Conservation (phyloP, 257 asterid genomes). For the Paraleonurus japonicus region DNA sequence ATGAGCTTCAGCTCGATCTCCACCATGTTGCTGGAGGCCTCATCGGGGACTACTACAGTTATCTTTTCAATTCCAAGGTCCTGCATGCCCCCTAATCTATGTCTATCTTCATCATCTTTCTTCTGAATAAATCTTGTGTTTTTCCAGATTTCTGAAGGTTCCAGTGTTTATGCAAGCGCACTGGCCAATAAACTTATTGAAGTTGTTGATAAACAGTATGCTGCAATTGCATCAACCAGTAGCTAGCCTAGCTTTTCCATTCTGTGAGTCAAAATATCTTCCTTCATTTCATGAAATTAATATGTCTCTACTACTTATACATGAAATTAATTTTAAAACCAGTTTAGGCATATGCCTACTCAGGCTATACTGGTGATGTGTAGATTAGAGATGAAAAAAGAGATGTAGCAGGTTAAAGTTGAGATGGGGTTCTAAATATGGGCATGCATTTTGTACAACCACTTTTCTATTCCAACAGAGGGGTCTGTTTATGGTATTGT, state of each 20-base stretch:
- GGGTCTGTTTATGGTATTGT: too few relatives aligned
- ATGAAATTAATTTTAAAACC: neutral
- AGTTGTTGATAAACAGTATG: conserved; percentile 71
- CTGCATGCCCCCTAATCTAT: neutral
- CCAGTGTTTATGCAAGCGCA: conserved; percentile 82
- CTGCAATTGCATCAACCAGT: conserved; percentile 59
- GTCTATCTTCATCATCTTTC: neutral
- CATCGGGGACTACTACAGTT: conserved; percentile 82
- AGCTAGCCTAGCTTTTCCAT: conserved; percentile 39
- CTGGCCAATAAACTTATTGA: conserved; percentile 87
- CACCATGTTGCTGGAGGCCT: conserved; percentile 95
- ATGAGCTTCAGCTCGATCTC: conserved; percentile 82
- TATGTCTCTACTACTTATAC: neutral
- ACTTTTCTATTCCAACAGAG: too few relatives aligned
- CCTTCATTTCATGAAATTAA: neutral
- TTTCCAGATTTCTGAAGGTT: conserved; percentile 84
- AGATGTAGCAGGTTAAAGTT: too few relatives aligned
- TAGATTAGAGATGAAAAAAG: too few relatives aligned
- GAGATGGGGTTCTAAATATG: too few relatives aligned
- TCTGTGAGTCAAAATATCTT: conserved; percentile 27
- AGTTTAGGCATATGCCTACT: too few relatives aligned
- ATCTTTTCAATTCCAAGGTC: conserved; percentile 84
- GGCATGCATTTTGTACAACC: too few relatives aligned
- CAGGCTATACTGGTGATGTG: too few relatives aligned
- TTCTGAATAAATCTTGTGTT: neutral